These are phyloP conservation scores for Pythium brassicae DNA, from an alignment of 352 stramenopile species.

Conservation along the genomic window DNA sequence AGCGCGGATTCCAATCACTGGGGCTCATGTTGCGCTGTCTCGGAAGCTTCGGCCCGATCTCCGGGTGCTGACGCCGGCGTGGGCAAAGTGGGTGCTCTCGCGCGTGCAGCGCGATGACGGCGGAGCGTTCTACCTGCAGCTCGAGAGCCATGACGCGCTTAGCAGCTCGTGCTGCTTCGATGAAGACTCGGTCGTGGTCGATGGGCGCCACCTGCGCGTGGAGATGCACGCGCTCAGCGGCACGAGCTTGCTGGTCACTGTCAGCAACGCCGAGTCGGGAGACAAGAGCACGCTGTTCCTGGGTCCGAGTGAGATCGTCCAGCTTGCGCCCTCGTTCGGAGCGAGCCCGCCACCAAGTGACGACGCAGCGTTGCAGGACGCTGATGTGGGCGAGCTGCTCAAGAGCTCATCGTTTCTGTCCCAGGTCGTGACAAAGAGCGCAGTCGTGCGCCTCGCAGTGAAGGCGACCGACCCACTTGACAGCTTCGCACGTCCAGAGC, in stretches of 20 bases:
- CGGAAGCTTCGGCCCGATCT: constrained; percentile 27
- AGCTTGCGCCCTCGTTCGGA: constrained; percentile 1
- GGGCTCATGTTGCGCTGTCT: constrained; percentile 18
- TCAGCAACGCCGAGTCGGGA: constrained; percentile 3
- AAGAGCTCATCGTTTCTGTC: constrained; percentile 31
- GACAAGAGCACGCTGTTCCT: constrained; percentile 13
- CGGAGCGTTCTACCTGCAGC: constrained; percentile 21
- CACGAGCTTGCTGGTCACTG: constrained; percentile 21
- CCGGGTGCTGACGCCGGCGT: constrained; percentile 26
- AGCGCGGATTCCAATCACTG: constrained; percentile 12
- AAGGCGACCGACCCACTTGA: constrained; percentile 14
- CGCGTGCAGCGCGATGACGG: constrained; percentile 20
- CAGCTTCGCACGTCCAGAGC: not conserved
- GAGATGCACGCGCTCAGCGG: constrained; percentile 19
- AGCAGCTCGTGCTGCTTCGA: constrained; percentile 17
- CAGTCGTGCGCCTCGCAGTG: constrained; percentile 26
- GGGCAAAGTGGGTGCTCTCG: constrained; percentile 33
- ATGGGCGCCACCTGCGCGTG: constrained; percentile 12
- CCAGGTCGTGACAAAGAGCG: constrained; percentile 22
- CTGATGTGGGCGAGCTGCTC: constrained; percentile 9
- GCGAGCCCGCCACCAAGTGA: no score
- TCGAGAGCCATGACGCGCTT: constrained; percentile 13
- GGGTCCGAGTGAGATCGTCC: constrained; percentile 5
- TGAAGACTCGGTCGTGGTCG: constrained; percentile 11
- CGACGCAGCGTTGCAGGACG: not conserved